phyloP scores from a whole-genome alignment of 139 green algal genomes.

The Chlamydomonas sp. region DNA sequence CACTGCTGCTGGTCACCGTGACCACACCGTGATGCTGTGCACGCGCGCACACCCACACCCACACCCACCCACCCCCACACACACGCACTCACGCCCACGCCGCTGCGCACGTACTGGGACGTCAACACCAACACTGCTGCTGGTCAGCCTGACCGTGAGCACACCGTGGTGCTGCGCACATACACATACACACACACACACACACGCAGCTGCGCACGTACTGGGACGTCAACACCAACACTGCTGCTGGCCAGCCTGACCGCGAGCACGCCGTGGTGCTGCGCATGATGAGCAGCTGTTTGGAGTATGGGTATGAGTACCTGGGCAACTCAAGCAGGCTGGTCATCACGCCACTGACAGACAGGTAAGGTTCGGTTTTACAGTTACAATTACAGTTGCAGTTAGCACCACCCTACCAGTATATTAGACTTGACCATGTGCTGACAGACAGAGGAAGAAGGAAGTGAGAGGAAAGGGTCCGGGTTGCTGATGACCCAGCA shows the following conservation, averaged over 20 bases:
- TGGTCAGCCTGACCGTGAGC: too few relatives aligned
- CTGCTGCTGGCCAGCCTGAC: constrained; percentile 20
- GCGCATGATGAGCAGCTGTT: constrained; percentile 48
- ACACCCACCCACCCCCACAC: too few relatives aligned
- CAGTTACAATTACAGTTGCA: background rate
- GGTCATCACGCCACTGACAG: constrained; percentile 76
- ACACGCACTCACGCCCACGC: too few relatives aligned
- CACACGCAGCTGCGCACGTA: too few relatives aligned
- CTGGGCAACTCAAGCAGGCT: constrained; percentile 65
- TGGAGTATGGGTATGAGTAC: constrained; percentile 60
- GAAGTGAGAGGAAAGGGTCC: background rate
- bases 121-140: too few relatives aligned
- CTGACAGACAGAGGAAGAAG: background rate
- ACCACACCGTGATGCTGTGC: too few relatives aligned
- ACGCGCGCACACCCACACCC: too few relatives aligned
- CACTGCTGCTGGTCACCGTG: too few relatives aligned
- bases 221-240: too few relatives aligned
- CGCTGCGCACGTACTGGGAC: too few relatives aligned
- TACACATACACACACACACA: too few relatives aligned
- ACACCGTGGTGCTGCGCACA: too few relatives aligned
- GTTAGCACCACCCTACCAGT: background rate
- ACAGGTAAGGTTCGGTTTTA: constrained; percentile 35
- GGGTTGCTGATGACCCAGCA: background rate
- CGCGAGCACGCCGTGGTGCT: constrained; percentile 23
- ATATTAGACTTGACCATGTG: background rate